Evolutionary conservation across 2,329 filamentous ascomycete genomes (phyloP), one percentile per base, ranked within the genome.

Genomic region (Didymellaceae sp.): DNA sequence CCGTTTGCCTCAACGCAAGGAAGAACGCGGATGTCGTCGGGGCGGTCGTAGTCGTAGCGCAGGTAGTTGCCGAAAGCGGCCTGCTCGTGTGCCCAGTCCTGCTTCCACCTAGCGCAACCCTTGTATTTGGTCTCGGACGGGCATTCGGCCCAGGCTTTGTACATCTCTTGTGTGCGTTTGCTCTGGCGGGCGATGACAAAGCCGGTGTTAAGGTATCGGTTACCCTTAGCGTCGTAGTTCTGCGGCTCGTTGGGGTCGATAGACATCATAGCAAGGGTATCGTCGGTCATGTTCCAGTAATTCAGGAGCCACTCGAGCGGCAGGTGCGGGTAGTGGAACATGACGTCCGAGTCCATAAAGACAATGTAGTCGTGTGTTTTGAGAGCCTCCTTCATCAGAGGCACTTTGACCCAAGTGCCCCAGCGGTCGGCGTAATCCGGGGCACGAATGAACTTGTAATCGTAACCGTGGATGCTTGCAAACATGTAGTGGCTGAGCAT

Each of bases 281-380:
- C 66, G 6, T 72, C 58, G 25, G 66, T 73, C 59, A 80, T 72
- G 48, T 77, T 72, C 78, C 78, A 81, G 54, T 79, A 75, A 64
- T 78, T 78, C 55, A 81, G 67, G 4, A 81, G 74, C 75, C 77
- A 80, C 58, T 81, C 78, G 24, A 80, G 54, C 5, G 78, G 78
- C 2, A 81, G 65, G 30, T 78, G 72, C 1, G 74, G 74, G 55
- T 80, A 74, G 32, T 74, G 71, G 54, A 80, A 77, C 52, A 78
- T 72, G 53, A 76, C 76, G 50, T 81, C 78, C n/a, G 75, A 74
- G 64, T 81, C 78, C 60, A 80, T 69, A 57, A 80, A 80, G 52
- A 80, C 71, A 10, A 73, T 70, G 63, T 80, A 76, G 6, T 75
- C 68, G 52, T 74, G 70, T 6, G 68, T 71, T 43, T 73, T 71